Conservation (phyloP, 2,329 filamentous ascomycete genomes). For the Cryoendolithus antarcticus region DNA sequence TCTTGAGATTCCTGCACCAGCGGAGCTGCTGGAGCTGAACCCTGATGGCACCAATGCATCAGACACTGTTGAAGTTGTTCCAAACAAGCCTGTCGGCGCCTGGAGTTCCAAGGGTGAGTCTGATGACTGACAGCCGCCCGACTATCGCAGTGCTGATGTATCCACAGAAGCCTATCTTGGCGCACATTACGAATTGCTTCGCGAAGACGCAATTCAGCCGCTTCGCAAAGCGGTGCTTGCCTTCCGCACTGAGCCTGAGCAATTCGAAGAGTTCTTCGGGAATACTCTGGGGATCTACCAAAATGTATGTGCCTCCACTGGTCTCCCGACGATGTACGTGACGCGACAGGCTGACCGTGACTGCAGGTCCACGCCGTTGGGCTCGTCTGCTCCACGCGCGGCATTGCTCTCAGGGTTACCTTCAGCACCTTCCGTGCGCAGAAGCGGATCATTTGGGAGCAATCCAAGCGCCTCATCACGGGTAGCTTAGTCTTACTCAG, state of each 20-base stretch:
- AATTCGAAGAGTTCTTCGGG: conserved; percentile 40
- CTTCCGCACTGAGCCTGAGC: conserved; percentile 40
- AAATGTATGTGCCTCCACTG: conserved; percentile 36
- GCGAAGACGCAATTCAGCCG: conserved; percentile 60
- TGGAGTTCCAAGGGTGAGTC: conserved; percentile 41
- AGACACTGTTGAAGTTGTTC: conserved; percentile 9
- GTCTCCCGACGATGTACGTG: neutral
- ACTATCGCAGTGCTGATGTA: neutral
- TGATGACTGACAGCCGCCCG: neutral
- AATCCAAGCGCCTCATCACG: conserved; percentile 44
- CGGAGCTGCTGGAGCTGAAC: conserved; percentile 36
- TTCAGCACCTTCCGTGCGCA: conserved; percentile 57
- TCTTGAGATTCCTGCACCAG: conserved; percentile 43
- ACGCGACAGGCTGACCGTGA: conserved; percentile 8
- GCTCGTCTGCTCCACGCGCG: conserved; percentile 49
- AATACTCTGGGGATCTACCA: conserved; percentile 51
- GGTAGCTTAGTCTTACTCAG: conserved; percentile 45
- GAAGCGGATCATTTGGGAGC: conserved; percentile 56
- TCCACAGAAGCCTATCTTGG: conserved; percentile 49
- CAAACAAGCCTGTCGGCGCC: conserved; percentile 43
- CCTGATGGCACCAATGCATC: conserved; percentile 1
- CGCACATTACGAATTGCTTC: conserved; percentile 61
- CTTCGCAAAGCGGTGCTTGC: conserved; percentile 54
- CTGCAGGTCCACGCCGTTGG: conserved; percentile 53
- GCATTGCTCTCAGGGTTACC: conserved; percentile 53